Percentiles rank a stretch among this genome's conserved stretches.
These are phyloP conservation scores for Neurospora hispaniola DNA, from an alignment of 495 filamentous ascomycete species.

Conservation along the genomic window DNA sequence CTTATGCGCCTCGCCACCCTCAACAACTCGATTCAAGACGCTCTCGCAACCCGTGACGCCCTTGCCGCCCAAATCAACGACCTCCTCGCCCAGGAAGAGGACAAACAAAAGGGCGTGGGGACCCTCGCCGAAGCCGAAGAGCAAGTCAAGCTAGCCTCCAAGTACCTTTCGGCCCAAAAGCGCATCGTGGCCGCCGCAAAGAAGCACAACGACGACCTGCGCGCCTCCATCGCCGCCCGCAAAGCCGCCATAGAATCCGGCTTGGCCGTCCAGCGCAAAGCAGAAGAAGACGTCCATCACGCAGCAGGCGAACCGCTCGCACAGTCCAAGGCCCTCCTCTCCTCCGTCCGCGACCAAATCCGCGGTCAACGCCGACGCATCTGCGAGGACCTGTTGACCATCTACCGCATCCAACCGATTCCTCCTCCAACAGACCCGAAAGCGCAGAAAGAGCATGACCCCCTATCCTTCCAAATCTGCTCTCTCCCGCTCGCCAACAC, in stretches of 20 bases:
- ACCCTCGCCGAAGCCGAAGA: slow-evolving; percentile 54
- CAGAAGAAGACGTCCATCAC: slow-evolving; percentile 41
- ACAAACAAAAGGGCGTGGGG: slow-evolving; percentile 21
- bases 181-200: slow-evolving; percentile 50
- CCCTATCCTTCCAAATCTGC: slow-evolving; percentile 70
- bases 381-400: slow-evolving; percentile 63
- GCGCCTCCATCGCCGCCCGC: slow-evolving; percentile 53
- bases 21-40: slow-evolving; percentile 88
- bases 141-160: slow-evolving; percentile 43
- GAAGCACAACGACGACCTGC: slow-evolving; percentile 51
- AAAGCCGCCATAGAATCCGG: slow-evolving; percentile 56
- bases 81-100: slow-evolving; percentile 44
- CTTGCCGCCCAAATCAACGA: slow-evolving; percentile 68
- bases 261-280: slow-evolving; percentile 44
- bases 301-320: slow-evolving; percentile 47
- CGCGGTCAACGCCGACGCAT: slow-evolving; percentile 77
- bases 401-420: slow-evolving; percentile 71
- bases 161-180: slow-evolving; percentile 51
- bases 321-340: slow-evolving; percentile 41
- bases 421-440: slow-evolving; percentile 16
- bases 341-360: slow-evolving; percentile 48
- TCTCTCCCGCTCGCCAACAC: slow-evolving; percentile 69
- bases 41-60: slow-evolving; percentile 62
- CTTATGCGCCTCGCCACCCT: slow-evolving; percentile 83
- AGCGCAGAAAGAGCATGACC: slow-evolving; percentile 2